These are phyloP conservation scores for Houttuynia cordata DNA, from an alignment of 164 flowering plant species.

Conservation along the genomic window DNA sequence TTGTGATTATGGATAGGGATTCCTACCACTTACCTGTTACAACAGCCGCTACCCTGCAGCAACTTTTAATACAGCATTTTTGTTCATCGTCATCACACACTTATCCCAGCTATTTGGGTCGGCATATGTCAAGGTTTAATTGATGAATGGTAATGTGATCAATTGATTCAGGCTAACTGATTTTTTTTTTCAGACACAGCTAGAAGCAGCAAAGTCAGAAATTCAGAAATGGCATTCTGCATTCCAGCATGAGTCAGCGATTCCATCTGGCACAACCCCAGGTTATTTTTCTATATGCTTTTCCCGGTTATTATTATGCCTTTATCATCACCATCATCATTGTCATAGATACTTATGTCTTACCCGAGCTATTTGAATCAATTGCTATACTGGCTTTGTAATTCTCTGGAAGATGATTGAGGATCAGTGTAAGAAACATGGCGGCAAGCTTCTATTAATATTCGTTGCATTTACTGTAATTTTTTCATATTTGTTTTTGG, in stretches of 20 bases:
- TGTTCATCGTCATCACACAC: no score
- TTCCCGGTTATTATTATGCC: not conserved
- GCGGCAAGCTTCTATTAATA: no score
- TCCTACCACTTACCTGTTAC: no score
- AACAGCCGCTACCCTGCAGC: no score
- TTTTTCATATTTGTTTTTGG: not conserved
- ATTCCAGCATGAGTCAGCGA: slow-evolving; percentile 62
- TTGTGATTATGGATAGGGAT: no score
- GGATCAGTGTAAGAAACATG: not conserved
- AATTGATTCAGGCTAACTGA: not conserved
- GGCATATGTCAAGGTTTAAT: not conserved
- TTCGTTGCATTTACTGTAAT: not conserved
- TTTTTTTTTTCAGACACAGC: slow-evolving; percentile 45
- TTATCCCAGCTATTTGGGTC: no score
- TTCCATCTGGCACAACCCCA: slow-evolving; percentile 47
- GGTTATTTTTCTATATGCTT: slow-evolving; percentile 21
- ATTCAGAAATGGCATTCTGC: slow-evolving; percentile 85
- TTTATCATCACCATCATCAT: not conserved
- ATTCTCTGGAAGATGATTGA: not conserved
- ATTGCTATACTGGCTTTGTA: no score
- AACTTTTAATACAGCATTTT: no score
- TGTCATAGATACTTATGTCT: not conserved
- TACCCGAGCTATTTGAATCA: no score
- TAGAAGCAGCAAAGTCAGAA: slow-evolving; percentile 74
- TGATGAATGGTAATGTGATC: not conserved